phyloP scores from a whole-genome alignment of 2,329 filamentous ascomycete genomes.

The Cytospora paraplurivora region DNA sequence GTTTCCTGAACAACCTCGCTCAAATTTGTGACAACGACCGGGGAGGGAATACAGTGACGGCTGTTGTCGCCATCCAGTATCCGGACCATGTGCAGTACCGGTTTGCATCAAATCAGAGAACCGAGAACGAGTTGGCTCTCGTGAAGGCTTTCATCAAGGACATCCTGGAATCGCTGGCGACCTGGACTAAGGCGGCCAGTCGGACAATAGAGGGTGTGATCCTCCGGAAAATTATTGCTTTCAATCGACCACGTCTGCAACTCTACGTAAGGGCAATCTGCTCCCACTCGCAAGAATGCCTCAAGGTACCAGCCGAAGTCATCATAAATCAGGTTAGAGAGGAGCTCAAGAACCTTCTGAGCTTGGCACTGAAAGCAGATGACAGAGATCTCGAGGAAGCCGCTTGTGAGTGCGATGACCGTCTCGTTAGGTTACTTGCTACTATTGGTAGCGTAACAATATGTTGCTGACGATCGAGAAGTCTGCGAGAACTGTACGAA shows the following conservation, averaged over 20 bases:
- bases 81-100: constrained; percentile 34
- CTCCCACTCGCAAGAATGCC: constrained; percentile 14
- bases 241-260: constrained; percentile 29
- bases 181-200: background rate
- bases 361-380: constrained; percentile 3
- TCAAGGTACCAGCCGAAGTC: background rate
- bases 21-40: constrained; percentile 36
- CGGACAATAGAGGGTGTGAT: constrained; percentile 6
- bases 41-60: constrained; percentile 34
- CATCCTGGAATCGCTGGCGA: constrained; percentile 30
- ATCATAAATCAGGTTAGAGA: background rate
- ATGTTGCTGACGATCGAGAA: background rate
- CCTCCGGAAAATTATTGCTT: constrained; percentile 28
- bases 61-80: constrained; percentile 32
- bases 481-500: constrained; percentile 11
- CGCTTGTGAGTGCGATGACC: background rate
- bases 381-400: background rate
- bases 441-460: background rate
- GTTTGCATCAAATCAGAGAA: constrained; percentile 37
- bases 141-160: constrained; percentile 27
- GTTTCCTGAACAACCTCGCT: constrained; percentile 36
- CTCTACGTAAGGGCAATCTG: constrained; percentile 22
- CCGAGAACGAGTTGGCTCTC: constrained; percentile 4
- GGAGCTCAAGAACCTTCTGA: constrained; percentile 3
- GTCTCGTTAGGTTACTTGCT: background rate